These are phyloP conservation scores for Chlorociboria aeruginascens DNA, from an alignment of 495 filamentous ascomycete genomes.

Conservation along the genomic window DNA sequence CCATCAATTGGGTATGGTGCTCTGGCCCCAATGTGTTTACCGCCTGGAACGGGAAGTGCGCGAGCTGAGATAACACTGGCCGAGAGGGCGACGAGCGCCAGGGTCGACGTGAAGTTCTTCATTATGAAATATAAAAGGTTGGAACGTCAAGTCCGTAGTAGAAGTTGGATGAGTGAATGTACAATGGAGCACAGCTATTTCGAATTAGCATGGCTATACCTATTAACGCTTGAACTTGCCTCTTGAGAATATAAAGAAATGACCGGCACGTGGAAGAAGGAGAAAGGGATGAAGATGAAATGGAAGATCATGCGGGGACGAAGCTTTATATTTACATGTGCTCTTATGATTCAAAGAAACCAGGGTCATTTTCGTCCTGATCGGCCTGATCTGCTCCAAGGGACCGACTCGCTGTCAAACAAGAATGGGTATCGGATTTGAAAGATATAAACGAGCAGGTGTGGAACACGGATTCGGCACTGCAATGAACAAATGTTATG, in stretches of 20 bases:
- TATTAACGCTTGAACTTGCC: conserved; percentile 16
- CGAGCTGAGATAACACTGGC: conserved; percentile 22
- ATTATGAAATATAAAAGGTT: conserved; percentile 24
- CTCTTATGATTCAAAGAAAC: conserved; percentile 8
- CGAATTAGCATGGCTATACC: conserved; percentile 7
- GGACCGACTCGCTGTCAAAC: conserved; percentile 1
- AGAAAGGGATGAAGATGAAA: conserved; percentile 11
- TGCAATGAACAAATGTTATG: neutral
- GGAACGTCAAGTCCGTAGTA: conserved; percentile 18
- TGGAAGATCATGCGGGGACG: conserved; percentile 14
- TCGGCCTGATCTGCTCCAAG: conserved; percentile 18
- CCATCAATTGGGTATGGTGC: conserved; percentile 7
- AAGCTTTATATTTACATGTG: conserved; percentile 18
- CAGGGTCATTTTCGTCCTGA: conserved; percentile 10
- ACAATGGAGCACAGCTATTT: conserved; percentile 28
- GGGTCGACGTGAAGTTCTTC: conserved; percentile 28
- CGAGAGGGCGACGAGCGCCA: conserved; percentile 24
- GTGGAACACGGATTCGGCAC: neutral
- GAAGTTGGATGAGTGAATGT: conserved; percentile 19
- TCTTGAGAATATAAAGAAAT: conserved; percentile 24
- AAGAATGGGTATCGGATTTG: neutral
- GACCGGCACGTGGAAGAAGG: conserved; percentile 12
- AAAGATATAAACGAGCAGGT: neutral
- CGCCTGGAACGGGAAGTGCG: conserved; percentile 12
- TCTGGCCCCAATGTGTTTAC: conserved; percentile 6